Evolutionary conservation across 768 basidiomycete species (phyloP), one percentile per base, ranked within the genome.

Genomic region (Russula lepida): DNA sequence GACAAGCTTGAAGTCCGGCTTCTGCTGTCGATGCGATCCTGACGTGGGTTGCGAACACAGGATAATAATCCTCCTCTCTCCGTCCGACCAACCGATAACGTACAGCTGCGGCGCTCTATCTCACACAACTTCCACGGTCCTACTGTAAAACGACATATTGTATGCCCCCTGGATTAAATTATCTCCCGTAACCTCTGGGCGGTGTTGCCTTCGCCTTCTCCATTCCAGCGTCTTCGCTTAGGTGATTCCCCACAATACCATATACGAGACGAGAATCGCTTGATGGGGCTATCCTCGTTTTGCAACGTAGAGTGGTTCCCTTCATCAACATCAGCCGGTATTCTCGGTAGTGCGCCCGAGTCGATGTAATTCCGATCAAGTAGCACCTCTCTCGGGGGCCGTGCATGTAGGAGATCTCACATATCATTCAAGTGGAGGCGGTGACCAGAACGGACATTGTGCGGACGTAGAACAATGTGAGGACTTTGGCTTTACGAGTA

Each of bases 341-440:
- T 98, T 98, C 68, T 84, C 88, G 21, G 76, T 70, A 0, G 87
- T n/a, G n/a, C n/a, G n/a, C n/a, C n/a, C n/a, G n/a, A n/a, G n/a
- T 89, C 1, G 92, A 95, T 2, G 89, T 90, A n/a, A 93, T 97
- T 0, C 92, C 95, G 67, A 98, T 95, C 33, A 98, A 9, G 83
- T 87, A 1, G 89, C 94, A 3, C 95, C 95, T 21, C 83, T 76
- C 82, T 85, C 33, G 84, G 83, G 30, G 88, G 72, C 74, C 94
- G 87, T 6, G 81, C 76, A 57, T 85, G 78, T 30, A 87, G 69
- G 25, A 87, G 76, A 2, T 84, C 95, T 78, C 84, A 71, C 98
- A 95, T 57, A 85, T 85, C 64, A 89, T 78, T 68, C 92, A 87
- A 1, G 83, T 82, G 11, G 89, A 85, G 3, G 86, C 90, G 0